Evolutionary conservation across 768 basidiomycete genomes (phyloP), one percentile per base, ranked within the genome.

Genomic region (Neoboletus brunneissimus): DNA sequence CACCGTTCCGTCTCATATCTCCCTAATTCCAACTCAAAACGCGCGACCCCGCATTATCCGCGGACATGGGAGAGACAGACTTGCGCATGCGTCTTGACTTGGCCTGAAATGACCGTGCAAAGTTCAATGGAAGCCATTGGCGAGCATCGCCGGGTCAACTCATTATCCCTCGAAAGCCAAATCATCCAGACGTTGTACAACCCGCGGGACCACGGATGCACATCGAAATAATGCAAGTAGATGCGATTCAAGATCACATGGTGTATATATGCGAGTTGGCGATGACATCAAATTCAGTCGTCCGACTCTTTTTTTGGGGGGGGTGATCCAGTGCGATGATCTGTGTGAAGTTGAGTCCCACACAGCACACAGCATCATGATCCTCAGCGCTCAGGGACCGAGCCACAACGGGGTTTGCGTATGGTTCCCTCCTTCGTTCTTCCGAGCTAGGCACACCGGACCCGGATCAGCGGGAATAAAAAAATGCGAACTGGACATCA

Each of bases 41-140:
- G 31, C 12, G 29, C 41, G n/a, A 13, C 37, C 18, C 20, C 18
- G 10, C 22, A 35, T 10, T 9, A 46, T 40, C 44, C 35, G 51
- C 58, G 58, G 58, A 54, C 34, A 11, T 53, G 31, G 11, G 34
- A 20, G 57, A 38, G 41, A 25, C 34, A 29, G 25, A 40, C 38
- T 11, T 22, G 20, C 29, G 29, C n/a, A 6, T 6, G 5, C n/a
- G 29, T 23, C 20, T 35, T 35, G 34, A 15, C 34, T 20, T 23
- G 12, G 15, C 20, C 34, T 15, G 20, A 22, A 8, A 29, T 16
- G 35, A 7, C 47, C 20, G 20, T 51, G n/a, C 35, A 16, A 51
- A 20, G 2, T 25, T 55, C 29, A 25, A 32, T 6, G 29, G 9
- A 16, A 15, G 13, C 32, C 53, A 11, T 44, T 9, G 29, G 22